Conservation (phyloP, 495 filamentous ascomycete genomes). For the Aspergillus panamensis region DNA sequence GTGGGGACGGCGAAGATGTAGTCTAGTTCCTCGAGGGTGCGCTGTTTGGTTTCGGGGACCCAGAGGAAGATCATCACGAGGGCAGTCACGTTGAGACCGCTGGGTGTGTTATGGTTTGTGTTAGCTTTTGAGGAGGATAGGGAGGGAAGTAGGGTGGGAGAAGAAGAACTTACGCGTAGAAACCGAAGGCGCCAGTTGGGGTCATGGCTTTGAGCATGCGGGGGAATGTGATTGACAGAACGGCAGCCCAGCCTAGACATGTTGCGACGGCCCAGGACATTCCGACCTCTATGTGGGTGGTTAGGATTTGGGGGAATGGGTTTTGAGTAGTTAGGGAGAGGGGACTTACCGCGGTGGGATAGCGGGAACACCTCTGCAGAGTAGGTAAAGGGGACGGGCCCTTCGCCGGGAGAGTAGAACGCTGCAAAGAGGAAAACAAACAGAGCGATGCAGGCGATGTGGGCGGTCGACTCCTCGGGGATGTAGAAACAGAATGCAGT, state of each 20-base stretch:
- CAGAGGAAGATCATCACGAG: constrained; percentile 69
- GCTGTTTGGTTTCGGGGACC: constrained; percentile 76
- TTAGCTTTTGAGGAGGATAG: constrained; percentile 2
- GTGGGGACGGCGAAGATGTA: constrained; percentile 77
- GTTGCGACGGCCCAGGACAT: constrained; percentile 76
- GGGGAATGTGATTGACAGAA: constrained; percentile 68
- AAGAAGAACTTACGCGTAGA: constrained; percentile 40
- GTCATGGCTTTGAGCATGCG: constrained; percentile 57
- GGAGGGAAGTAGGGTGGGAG: neutral
- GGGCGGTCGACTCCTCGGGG: constrained; percentile 45
- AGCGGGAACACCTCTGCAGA: constrained; percentile 80
- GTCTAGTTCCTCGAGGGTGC: constrained; percentile 79
- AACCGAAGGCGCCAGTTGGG: constrained; percentile 48
- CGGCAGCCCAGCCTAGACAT: constrained; percentile 68
- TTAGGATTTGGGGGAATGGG: constrained; percentile 16
- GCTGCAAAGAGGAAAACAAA: constrained; percentile 66
- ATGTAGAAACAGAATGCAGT: constrained; percentile 71
- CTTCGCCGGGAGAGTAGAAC: constrained; percentile 69
- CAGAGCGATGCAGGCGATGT: constrained; percentile 58
- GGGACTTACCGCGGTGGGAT: constrained; percentile 54
- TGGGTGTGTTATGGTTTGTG: constrained; percentile 20
- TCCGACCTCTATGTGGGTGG: constrained; percentile 51
- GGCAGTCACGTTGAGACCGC: constrained; percentile 64
- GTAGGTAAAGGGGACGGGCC: constrained; percentile 69
- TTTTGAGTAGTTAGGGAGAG: neutral